Evolutionary conservation across 192 early-diverging fungal genomes (phyloP), one percentile per base, ranked within the genome.

Genomic region (Coemansia sp.): DNA sequence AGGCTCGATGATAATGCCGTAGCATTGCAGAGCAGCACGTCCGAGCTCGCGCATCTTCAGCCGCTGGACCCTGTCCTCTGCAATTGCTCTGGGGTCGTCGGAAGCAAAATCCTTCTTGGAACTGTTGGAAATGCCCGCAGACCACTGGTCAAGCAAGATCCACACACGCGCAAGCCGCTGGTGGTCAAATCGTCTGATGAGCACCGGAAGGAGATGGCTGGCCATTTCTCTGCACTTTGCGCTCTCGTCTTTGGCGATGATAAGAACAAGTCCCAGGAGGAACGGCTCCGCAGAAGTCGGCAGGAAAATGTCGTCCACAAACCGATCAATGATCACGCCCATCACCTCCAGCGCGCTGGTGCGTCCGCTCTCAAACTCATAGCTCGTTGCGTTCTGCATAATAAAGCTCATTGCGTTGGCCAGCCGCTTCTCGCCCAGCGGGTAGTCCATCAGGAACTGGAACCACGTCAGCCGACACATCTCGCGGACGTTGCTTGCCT

Each of bases 371-470:
- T 99, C 95, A 81, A 89, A 90, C 49, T 88, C 89, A 68, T 98
- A 99, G 33, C 74, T 62, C 48, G 87, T 81, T 43, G 96, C 84
- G 75, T 99, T 98, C 70, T 93, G 90, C 55, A 94, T 82, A 61
- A 98, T 74, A 71, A 93, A 96, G 61, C 81, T 86, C 85, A 98
- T 91, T 64, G 93, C 90, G 66, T 90, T 93, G 61, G 83, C 77
- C 22, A 99, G 75, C 53, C 94, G 85, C 3, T 82, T 82, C 43
- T 87, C 84, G 41, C 95, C 93, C 71, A 96, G 90, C 40, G 98
- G 98, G 75, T 98, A 99, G 65, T 97, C 91, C 71, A 98, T 82
- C 61, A 99, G 79, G 83, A 99, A 99, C 62, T 92, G 90, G 63
- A 95, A 87, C 69, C 89, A 89, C 5, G 88, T 86, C 38, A 87